Conservation (phyloP, 169 alveolate species). For the Toxoplasma gondii region DNA sequence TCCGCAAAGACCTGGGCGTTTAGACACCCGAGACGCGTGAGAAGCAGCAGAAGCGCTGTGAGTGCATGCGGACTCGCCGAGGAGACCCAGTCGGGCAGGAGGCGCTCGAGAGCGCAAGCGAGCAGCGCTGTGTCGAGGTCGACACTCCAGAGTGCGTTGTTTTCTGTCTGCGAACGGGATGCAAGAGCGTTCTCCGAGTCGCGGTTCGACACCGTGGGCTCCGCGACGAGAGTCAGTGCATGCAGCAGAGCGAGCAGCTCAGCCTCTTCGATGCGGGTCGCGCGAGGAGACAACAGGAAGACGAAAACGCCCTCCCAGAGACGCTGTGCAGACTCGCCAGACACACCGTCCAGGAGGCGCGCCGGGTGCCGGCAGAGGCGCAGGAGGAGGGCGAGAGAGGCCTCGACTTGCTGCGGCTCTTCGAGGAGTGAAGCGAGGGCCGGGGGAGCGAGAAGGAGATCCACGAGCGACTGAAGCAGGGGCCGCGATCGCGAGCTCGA, state of each 20-base stretch:
- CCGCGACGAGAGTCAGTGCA: constrained; percentile 29
- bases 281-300: constrained; percentile 36
- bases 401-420: not conserved
- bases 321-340: not conserved
- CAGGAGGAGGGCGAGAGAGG: not conserved
- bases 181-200: not conserved
- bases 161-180: not conserved
- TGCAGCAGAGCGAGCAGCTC: not conserved
- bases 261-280: constrained; percentile 29
- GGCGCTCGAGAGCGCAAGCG: constrained; percentile 24
- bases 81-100: constrained; percentile 48
- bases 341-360: not conserved
- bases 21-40: not conserved
- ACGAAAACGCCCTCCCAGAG: constrained; percentile 34
- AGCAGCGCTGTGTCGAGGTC: constrained; percentile 11
- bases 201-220: constrained; percentile 45
- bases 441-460: constrained; percentile 4
- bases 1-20: not conserved
- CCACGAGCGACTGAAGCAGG: constrained; percentile 43
- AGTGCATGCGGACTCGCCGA: constrained; percentile 55
- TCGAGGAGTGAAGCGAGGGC: not conserved
- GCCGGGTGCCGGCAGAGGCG: not conserved
- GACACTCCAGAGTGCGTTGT: too few relatives aligned
- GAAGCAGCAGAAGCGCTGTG: constrained; percentile 57
- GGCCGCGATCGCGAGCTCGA: not conserved